Base-by-base conservation (phyloP, 768 basidiomycete species). In the Mycena polygramma region DNA sequence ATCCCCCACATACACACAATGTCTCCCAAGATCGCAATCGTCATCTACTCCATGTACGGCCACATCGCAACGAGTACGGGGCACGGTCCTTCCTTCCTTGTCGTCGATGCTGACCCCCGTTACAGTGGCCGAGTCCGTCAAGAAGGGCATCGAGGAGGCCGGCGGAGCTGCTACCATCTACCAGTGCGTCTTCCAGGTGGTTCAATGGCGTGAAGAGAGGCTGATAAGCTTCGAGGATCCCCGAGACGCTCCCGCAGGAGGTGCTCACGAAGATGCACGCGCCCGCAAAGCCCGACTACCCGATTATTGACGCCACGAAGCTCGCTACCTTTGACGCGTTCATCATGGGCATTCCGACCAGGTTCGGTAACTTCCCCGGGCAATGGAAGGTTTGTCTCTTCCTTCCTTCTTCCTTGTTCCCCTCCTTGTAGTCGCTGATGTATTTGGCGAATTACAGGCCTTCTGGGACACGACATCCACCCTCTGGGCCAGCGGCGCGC, bases 391-490 rank as follows among this genome's bases (percentile, higher is more conserved):
- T 83, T 30, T 5, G 70, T 53, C 22, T 15, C 58, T 5, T 17
- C 13, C 10, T 52, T 43, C 11, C 20, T 4, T 36, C 22, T 39
- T n/a, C 17, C 43, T 15, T 30, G 30, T 30, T 6, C 3, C 30
- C 17, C 36, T 55, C 17, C 30, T 35, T 54, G 30, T 3, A 30
- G 30, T 17, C 9, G 9, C 54, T 39, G 3, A 55, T 17, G 36
- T 3, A 7, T 20, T 4, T 41, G 30, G n/a, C 30, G 30, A 22
- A 24, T 20, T 45, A 53, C 57, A 91, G 91, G 78, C 85, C 0
- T 92, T 96, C 81, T 94, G 92, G 89, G 94, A 95, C 71, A 77
- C 85, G 8, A 94, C 93, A 10, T 93, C 94, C 64, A 74, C 79
- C 1, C 84, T 93, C 39, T 94, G 94, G 93, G 75, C 67, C 0